phyloP scores from a whole-genome alignment of 805 yeast species.

The Saturnispora dispora region DNA sequence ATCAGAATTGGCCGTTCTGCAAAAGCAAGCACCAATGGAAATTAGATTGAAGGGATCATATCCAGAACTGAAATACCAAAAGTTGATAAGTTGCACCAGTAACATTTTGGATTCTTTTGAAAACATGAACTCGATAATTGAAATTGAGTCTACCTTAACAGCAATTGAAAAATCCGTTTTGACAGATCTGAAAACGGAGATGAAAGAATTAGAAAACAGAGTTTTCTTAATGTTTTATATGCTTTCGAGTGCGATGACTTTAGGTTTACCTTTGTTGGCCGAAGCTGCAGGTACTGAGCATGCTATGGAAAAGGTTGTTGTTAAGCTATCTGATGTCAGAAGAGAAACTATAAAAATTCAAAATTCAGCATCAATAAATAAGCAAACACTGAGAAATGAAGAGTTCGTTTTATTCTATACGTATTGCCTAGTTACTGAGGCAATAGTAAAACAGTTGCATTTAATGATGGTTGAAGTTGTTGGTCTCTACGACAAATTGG shows the following conservation, averaged over 20 bases:
- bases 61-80: slow-evolving; percentile 43
- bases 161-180: slow-evolving; percentile 49
- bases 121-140: slow-evolving; percentile 60
- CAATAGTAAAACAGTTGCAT: slow-evolving; percentile 57
- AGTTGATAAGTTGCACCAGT: slow-evolving; percentile 47
- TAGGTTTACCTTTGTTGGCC: slow-evolving; percentile 71
- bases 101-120: slow-evolving; percentile 66
- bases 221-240: slow-evolving; percentile 70
- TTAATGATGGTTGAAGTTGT: slow-evolving; percentile 46
- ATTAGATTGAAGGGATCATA: slow-evolving; percentile 66
- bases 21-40: slow-evolving; percentile 69
- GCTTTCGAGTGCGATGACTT: slow-evolving; percentile 64
- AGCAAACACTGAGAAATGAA: slow-evolving; percentile 40
- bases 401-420: slow-evolving; percentile 74
- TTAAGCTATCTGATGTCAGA: slow-evolving; percentile 54
- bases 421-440: slow-evolving; percentile 61
- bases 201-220: slow-evolving; percentile 62
- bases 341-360: slow-evolving; percentile 15
- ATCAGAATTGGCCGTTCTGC: slow-evolving; percentile 47
- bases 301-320: slow-evolving; percentile 60
- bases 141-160: slow-evolving; percentile 47
- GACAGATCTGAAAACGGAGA: slow-evolving; percentile 43
- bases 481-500: slow-evolving; percentile 55
- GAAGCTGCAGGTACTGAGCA: slow-evolving; percentile 72
- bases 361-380: slow-evolving; percentile 18